A percentile compares a stretch with the other conserved stretches of the same genome.
Evolutionary conservation across 2,329 filamentous ascomycete species (phyloP).

Genomic region (Podosphaera aphanis): DNA sequence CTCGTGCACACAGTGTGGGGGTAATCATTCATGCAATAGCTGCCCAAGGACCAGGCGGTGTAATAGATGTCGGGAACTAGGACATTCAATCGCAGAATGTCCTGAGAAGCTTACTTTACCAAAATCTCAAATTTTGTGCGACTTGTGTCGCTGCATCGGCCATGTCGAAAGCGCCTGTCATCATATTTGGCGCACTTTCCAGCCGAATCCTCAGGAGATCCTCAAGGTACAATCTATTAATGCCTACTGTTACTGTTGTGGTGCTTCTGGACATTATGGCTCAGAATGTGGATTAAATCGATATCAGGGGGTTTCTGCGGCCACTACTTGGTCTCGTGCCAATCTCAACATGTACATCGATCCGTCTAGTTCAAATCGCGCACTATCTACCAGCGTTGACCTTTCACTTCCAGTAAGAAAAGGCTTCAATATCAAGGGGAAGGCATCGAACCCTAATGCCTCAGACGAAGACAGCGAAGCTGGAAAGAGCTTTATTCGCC

Average conservation of each 20-base stretch:
- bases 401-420: constrained; percentile 8
- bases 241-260: constrained; percentile 32
- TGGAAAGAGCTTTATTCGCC: constrained; percentile 10
- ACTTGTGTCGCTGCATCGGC: constrained; percentile 29
- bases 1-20: constrained; percentile 25
- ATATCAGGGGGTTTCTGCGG: constrained; percentile 11
- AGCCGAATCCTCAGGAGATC: constrained; percentile 18
- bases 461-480: constrained; percentile 14
- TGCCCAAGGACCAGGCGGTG: constrained; percentile 30
- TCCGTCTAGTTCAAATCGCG: constrained; percentile 16
- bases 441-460: constrained; percentile 12
- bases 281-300: constrained; percentile 24
- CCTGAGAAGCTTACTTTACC: constrained; percentile 29
- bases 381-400: constrained; percentile 12
- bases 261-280: constrained; percentile 29
- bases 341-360: constrained; percentile 28
- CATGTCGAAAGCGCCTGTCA: constrained; percentile 39
- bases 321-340: constrained; percentile 27
- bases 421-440: constrained; percentile 14
- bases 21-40: constrained; percentile 23
- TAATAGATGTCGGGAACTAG: constrained; percentile 35
- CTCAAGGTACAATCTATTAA: constrained; percentile 27
- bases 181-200: constrained; percentile 34
- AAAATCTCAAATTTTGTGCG: constrained; percentile 33
- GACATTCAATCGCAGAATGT: constrained; percentile 30